A percentile compares a stretch with the other conserved stretches of the same genome.
Evolutionary conservation across 1,284 basidiomycete genomes (phyloP).

Genomic region (Irpex rosettiformis): DNA sequence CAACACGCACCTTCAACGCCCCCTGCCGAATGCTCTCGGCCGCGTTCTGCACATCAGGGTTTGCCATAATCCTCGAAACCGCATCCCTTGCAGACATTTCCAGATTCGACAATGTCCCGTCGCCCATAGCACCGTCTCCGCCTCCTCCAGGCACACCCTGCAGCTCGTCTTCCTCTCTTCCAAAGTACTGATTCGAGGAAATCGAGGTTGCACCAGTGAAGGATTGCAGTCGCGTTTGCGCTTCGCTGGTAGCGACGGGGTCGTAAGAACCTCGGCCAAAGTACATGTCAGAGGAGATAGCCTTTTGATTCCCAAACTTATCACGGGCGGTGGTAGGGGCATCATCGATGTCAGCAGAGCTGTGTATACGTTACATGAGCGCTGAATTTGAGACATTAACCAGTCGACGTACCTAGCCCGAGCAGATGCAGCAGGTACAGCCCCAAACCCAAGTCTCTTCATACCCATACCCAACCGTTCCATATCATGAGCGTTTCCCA

Average conservation of each 20-base stretch:
- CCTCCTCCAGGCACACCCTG: constrained; percentile 35
- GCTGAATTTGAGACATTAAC: constrained; percentile 5
- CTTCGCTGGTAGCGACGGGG: constrained; percentile 67
- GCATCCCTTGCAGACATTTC: constrained; percentile 83
- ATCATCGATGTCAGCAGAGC: constrained; percentile 53
- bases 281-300: constrained; percentile 97
- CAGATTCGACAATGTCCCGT: constrained; percentile 70
- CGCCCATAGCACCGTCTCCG: constrained; percentile 52
- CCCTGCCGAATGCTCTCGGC: constrained; percentile 81
- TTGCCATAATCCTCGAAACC: constrained; percentile 75
- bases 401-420: constrained; percentile 45
- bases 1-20: constrained; percentile 72
- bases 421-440: constrained; percentile 55
- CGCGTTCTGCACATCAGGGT: constrained; percentile 88
- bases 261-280: constrained; percentile 92
- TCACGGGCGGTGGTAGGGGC: constrained; percentile 82
- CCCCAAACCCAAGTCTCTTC: constrained; percentile 85
- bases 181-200: constrained; percentile 95
- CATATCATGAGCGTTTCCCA: constrained; percentile 45
- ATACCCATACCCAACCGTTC: constrained; percentile 78
- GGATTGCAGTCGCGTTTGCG: constrained; percentile 75
- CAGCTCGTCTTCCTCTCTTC: constrained; percentile 84
- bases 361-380: constrained; percentile 14
- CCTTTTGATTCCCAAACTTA: constrained; percentile 91
- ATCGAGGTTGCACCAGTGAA: constrained; percentile 95